Base-by-base conservation (phyloP, 2,329 filamentous ascomycete species). In the Leptodontidium sp. region DNA sequence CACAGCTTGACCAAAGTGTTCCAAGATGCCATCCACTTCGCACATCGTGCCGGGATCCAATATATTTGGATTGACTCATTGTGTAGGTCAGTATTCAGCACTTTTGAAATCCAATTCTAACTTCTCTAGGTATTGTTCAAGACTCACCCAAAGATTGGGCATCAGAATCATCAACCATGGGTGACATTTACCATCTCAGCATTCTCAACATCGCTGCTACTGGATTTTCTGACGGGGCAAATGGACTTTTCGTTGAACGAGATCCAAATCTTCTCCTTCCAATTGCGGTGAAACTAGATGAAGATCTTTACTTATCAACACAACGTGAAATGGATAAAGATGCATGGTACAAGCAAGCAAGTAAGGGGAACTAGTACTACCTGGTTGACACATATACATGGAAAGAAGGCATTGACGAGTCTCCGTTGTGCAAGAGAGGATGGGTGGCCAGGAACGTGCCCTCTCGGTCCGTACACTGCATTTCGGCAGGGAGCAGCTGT, bases 11-110 rank as follows among this genome's bases (percentile, higher is more conserved):
- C 53, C 17, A 58, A 29, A 32, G 35, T 35, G 6, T 32, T 58
- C 17, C 29, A 35, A 58, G 53, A 58, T 9, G 53, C 53, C 11
- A 35, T 58, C 5, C 2, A 38, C 3, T 15, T 58, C 9, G 17
- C 53, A 7, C 26, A 11, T n/a, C 11, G n/a, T 4, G n/a, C 29
- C 9, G 53, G 53, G 2, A 58, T 38, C 9, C 8, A 38, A 2
- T 58, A 58, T n/a, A 11, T 58, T 15, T 58, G 53, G 53, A 58
- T 58, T n/a, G 53, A 58, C 29, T 58, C 53, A 17, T 35, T 58
- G 17, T 58, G 53, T 35, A 47, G 7, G 43, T 4, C 17, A 40
- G 38, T 8, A 40, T 9, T 40, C 38, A 40, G 38, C 8, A 2
- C 21, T 12, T 40, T 40, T 40, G 11, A 40, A 40, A 1, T 11